A percentile compares a stretch with the other conserved stretches of the same genome.
Conservation (phyloP, 345 rosid species). For the Populus euphratica region DNA sequence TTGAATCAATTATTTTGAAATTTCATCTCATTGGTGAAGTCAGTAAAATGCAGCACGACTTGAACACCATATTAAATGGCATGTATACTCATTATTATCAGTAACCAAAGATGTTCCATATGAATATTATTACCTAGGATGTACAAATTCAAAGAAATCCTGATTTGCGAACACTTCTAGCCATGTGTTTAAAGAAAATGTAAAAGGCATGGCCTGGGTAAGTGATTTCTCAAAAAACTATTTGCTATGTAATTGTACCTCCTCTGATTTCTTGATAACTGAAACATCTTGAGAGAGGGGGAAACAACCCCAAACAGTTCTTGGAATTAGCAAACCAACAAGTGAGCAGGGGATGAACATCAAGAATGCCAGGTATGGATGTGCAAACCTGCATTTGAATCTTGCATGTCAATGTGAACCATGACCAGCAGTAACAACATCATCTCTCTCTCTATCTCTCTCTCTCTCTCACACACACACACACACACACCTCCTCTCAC, state of each 20-base stretch:
- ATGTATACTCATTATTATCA: background rate
- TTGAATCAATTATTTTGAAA: conserved; percentile 1
- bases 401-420: background rate
- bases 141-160: background rate
- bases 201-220: background rate
- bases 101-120: background rate
- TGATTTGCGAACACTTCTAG: background rate
- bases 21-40: background rate
- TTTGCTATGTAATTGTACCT: conserved; percentile 43
- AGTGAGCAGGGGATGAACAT: conserved; percentile 84
- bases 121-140: background rate
- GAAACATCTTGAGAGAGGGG: conserved; percentile 63
- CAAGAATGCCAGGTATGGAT: conserved; percentile 74
- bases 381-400: conserved; percentile 79
- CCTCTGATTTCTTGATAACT: conserved; percentile 50
- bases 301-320: conserved; percentile 42
- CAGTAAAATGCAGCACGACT: background rate
- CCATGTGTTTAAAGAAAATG: background rate
- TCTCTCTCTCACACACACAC: too few relatives aligned
- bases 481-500: too few relatives aligned
- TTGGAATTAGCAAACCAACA: conserved; percentile 75
- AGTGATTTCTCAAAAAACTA: background rate
- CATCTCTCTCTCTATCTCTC: background rate
- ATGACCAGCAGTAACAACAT: background rate
- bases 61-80: background rate